Percentiles rank a stretch among this genome's conserved stretches.
Evolutionary conservation across 257 asterid species (phyloP).

Genomic region (Ophiorrhiza pumila): DNA sequence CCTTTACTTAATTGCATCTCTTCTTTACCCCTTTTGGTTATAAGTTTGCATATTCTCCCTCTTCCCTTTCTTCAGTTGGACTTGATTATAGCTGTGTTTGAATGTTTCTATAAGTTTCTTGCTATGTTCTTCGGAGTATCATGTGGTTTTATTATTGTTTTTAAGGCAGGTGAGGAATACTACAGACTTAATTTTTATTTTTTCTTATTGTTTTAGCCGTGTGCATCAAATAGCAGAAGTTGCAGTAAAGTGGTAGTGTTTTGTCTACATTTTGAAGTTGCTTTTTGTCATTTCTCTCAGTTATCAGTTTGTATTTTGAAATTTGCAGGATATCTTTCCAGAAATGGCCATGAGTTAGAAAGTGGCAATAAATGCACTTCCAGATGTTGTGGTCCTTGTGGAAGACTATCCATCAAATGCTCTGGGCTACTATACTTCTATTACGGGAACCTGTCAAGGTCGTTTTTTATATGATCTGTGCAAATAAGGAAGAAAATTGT

Average conservation of each 20-base stretch:
- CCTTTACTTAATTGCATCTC: neutral
- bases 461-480: neutral
- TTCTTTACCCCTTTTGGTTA: neutral
- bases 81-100: neutral
- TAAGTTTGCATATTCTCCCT: neutral
- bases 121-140: neutral
- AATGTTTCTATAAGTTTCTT: neutral
- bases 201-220: neutral
- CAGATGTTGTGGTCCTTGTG: neutral
- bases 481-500: neutral
- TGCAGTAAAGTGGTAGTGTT: neutral
- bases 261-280: neutral
- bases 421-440: neutral
- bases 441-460: neutral
- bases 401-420: slow-evolving; percentile 9
- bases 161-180: neutral
- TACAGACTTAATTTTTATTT: neutral
- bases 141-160: neutral
- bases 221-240: neutral
- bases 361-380: neutral
- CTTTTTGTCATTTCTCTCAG: slow-evolving; percentile 7
- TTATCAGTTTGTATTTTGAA: slow-evolving; percentile 11
- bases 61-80: too few relatives aligned
- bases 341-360: slow-evolving; percentile 4
- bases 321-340: slow-evolving; percentile 24